Evolutionary conservation across 2,329 filamentous ascomycete genomes (phyloP).

Genomic region (Biscogniauxia sp.): DNA sequence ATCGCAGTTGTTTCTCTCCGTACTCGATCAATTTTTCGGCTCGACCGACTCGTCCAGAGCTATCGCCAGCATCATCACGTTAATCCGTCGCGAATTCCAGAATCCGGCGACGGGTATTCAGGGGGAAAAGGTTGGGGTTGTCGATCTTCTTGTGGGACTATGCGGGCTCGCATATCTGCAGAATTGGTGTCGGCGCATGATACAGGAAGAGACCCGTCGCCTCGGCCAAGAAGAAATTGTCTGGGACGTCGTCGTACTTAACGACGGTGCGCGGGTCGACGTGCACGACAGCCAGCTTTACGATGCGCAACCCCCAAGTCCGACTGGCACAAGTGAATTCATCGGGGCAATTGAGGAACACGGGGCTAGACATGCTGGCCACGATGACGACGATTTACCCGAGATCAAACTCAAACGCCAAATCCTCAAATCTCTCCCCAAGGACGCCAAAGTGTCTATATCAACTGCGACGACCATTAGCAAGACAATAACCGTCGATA

Average conservation of each 20-base stretch:
- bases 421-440: conserved; percentile 53
- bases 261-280: conserved; percentile 57
- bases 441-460: conserved; percentile 58
- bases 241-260: conserved; percentile 65
- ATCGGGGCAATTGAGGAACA: conserved; percentile 38
- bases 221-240: conserved; percentile 55
- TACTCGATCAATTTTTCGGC: conserved; percentile 63
- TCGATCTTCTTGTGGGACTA: conserved; percentile 60
- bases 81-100: conserved; percentile 63
- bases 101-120: conserved; percentile 59
- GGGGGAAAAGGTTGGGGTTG: conserved; percentile 58
- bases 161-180: conserved; percentile 63
- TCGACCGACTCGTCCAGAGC: conserved; percentile 68
- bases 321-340: conserved; percentile 26
- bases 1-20: conserved; percentile 56
- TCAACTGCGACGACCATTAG: conserved; percentile 58
- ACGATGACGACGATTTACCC: conserved; percentile 43
- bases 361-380: conserved; percentile 23
- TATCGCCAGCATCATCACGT: conserved; percentile 63
- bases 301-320: conserved; percentile 22
- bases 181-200: conserved; percentile 50
- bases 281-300: conserved; percentile 33
- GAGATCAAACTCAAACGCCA: conserved; percentile 50
- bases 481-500: conserved; percentile 64
- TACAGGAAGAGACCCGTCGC: conserved; percentile 48